Evolutionary conservation across 2,329 filamentous ascomycete species (phyloP).

Genomic region (Achaetomium macrosporum): DNA sequence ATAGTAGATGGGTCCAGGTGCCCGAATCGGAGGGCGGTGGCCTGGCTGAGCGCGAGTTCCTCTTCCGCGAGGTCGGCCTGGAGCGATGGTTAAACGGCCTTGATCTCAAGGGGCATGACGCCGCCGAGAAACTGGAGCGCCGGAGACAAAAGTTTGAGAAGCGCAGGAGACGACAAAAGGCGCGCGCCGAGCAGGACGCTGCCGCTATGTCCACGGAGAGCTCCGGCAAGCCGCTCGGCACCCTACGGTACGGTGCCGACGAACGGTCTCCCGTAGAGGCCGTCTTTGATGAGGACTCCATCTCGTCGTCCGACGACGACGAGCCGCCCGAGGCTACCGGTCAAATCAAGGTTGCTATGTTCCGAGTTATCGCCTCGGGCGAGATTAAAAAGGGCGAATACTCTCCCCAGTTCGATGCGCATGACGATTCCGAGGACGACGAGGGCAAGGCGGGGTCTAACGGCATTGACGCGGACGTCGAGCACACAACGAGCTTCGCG

Average conservation of each 20-base stretch:
- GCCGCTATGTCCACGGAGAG: constrained; percentile 34
- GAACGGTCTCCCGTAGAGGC: constrained; percentile 68
- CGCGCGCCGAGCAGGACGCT: constrained; percentile 32
- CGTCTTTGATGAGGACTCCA: constrained; percentile 62
- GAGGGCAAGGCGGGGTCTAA: constrained; percentile 46
- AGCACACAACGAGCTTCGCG: constrained; percentile 96
- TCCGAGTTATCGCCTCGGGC: constrained; percentile 87
- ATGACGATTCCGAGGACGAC: constrained; percentile 81
- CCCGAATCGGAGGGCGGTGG: constrained; percentile 87
- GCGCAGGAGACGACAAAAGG: constrained; percentile 59
- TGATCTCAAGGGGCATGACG: constrained; percentile 89
- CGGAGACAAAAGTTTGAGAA: constrained; percentile 74
- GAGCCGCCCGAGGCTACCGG: constrained; percentile 90
- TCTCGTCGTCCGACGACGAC: constrained; percentile 72
- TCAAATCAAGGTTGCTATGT: constrained; percentile 97
- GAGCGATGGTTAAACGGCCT: constrained; percentile 96
- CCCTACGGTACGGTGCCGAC: constrained; percentile 76
- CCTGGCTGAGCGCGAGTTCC: constrained; percentile 89
- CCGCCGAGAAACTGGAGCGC: constrained; percentile 83
- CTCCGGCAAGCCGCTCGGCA: constrained; percentile 44
- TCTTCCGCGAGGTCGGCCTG: constrained; percentile 93
- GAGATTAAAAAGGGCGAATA: constrained; percentile 98
- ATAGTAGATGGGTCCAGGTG: constrained; percentile 94
- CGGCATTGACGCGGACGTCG: constrained; percentile 72
- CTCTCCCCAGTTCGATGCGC: constrained; percentile 92